Evolutionary conservation across 2,329 filamentous ascomycete species (phyloP).

Genomic region (Blastomyces parvus): DNA sequence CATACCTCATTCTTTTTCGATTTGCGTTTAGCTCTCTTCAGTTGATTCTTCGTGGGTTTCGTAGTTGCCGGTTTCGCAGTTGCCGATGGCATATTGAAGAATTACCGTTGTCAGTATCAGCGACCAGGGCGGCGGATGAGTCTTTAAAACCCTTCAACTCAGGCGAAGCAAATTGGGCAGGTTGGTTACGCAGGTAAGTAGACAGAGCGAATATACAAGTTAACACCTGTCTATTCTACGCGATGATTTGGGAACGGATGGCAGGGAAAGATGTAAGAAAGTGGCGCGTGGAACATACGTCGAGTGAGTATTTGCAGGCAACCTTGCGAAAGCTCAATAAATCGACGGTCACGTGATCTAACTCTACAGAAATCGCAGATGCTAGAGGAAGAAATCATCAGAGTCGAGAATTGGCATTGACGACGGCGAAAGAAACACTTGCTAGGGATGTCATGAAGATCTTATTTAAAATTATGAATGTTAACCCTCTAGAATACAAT

Average conservation of each 20-base stretch:
- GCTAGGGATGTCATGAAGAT: not conserved
- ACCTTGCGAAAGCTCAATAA: not conserved
- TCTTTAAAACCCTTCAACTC: not conserved
- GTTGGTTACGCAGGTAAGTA: not conserved
- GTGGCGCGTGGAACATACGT: not conserved
- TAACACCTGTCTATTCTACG: not conserved
- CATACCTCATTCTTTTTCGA: constrained; percentile 63
- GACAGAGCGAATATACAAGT: not conserved
- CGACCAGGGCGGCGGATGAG: not conserved
- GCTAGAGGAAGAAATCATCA: not conserved
- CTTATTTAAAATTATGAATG: not conserved
- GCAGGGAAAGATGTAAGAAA: not conserved
- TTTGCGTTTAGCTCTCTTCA: constrained; percentile 90
- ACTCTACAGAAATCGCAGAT: not conserved
- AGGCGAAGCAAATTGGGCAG: not conserved
- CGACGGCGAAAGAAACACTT: not conserved
- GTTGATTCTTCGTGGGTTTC: constrained; percentile 90
- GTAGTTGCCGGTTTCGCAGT: constrained; percentile 48
- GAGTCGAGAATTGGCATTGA: not conserved
- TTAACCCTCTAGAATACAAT: constrained; percentile 5
- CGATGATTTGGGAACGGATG: not conserved
- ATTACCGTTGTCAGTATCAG: not conserved
- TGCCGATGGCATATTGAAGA: constrained; percentile 17
- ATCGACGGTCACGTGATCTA: not conserved
- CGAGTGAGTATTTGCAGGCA: not conserved